Percentiles rank a stretch among this genome's conserved stretches.
phyloP scores from a whole-genome alignment of 2,329 filamentous ascomycete species.

The Colletotrichum truncatum region DNA sequence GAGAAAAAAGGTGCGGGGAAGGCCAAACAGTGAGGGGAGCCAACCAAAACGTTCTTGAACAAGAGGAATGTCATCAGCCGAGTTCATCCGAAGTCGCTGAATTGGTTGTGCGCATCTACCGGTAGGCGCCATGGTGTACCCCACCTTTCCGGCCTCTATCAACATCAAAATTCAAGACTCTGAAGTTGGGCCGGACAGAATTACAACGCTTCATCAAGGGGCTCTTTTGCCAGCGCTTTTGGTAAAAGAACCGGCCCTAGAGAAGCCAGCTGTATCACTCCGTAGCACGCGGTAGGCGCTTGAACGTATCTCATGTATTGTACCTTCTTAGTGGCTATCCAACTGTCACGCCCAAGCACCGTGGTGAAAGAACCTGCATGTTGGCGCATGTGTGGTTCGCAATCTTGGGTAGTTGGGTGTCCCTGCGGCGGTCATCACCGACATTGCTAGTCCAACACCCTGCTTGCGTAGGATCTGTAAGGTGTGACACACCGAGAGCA shows the following conservation, averaged over 20 bases:
- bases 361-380: conserved; percentile 22
- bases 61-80: conserved; percentile 15
- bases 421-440: conserved; percentile 2
- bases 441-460: background rate
- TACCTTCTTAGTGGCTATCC: conserved; percentile 13
- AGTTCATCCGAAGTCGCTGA: conserved; percentile 26
- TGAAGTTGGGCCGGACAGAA: background rate
- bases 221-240: background rate
- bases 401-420: conserved; percentile 7
- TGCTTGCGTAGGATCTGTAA: no score
- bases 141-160: conserved; percentile 13
- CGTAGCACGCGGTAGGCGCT: conserved; percentile 1
- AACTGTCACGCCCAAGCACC: conserved; percentile 6
- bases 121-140: conserved; percentile 8
- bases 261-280: background rate
- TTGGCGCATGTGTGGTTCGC: conserved; percentile 20
- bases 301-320: background rate
- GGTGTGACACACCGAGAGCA: background rate
- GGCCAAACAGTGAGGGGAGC: no score
- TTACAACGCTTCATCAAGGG: background rate
- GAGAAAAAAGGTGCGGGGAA: conserved; percentile 5
- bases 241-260: background rate
- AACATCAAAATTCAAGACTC: background rate
- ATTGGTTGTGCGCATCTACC: conserved; percentile 1
- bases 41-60: conserved; percentile 1